These are phyloP conservation scores for Aureobasidium namibiae DNA, from an alignment of 2,329 filamentous ascomycete species.

Conservation along the genomic window DNA sequence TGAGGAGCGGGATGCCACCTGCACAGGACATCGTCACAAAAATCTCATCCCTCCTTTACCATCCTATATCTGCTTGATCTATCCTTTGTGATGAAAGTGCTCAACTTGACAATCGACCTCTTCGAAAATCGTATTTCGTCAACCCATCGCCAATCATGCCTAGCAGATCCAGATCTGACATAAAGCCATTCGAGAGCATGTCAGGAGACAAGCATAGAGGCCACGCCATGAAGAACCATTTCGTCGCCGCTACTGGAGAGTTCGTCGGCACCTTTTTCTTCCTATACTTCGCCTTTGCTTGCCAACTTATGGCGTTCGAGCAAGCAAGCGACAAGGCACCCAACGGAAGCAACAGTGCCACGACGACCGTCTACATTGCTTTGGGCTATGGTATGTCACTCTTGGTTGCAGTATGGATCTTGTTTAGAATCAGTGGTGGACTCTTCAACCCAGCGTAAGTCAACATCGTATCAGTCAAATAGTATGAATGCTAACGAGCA, in stretches of 20 bases:
- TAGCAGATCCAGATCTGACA: background rate
- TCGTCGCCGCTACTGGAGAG: constrained; percentile 20
- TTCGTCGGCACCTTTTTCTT: constrained; percentile 30
- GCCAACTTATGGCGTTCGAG: constrained; percentile 20
- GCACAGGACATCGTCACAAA: background rate
- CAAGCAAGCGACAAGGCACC: constrained; percentile 17
- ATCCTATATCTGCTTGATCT: background rate
- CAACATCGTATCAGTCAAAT: background rate
- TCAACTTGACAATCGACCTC: background rate
- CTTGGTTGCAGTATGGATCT: constrained; percentile 23
- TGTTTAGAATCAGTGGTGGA: constrained; percentile 25
- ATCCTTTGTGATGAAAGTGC: background rate
- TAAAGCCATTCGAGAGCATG: constrained; percentile 11
- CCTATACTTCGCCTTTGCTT: constrained; percentile 26
- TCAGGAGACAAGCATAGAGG: background rate
- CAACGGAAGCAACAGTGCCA: constrained; percentile 16
- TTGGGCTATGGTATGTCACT: constrained; percentile 25
- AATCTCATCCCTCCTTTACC: background rate
- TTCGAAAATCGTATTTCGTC: background rate
- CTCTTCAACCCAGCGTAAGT: constrained; percentile 20
- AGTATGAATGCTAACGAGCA: background rate
- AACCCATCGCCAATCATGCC: background rate
- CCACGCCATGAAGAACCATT: constrained; percentile 2
- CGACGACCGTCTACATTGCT: constrained; percentile 24
- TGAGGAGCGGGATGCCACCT: background rate